Base-by-base conservation (phyloP, 2,329 filamentous ascomycete species). In the Parastagonospora nodorum region DNA sequence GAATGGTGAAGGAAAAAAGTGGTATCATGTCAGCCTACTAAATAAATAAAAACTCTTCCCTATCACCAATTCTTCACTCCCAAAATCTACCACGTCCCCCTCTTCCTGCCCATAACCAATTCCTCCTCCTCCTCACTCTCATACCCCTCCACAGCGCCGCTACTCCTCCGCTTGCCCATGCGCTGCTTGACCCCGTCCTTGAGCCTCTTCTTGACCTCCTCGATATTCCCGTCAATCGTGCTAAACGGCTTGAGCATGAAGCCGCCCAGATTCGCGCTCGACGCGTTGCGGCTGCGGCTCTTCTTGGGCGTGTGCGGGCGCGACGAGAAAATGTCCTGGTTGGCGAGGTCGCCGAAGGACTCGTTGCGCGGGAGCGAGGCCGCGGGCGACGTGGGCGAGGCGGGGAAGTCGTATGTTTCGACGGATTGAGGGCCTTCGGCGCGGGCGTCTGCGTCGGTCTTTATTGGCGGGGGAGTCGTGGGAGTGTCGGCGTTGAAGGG, bases 271-370 rank as follows among this genome's bases (percentile, higher is more conserved):
- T 84, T 84, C 54, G 82, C 55, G 45, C 67, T 84, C 24, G 45
- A 48, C 15, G 45, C 32, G 55, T 86, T 90, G 71, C 88, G 85
- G 63, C 85, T 90, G 24, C 88, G 82, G 59, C 83, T 87, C 49
- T 86, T 83, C 44, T 84, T 87, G n/a, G 91, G 86, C 44, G 89
- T 95, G n/a, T 88, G 83, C 4, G 92, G 92, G 28, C 90, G 83
- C 12, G 90, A 94, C 2, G 92, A 91, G 77, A 97, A 99, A 75
- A 99, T 88, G 54, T 89, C 90, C 60, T 96, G 88, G 42, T 84
- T 86, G 10, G 90, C 88, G 57, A 97, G 88, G 72, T 97, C 93
- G 74, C 88, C 88, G 77, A 97, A 97, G 0, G 90, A 94, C 75
- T 97, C 94, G 77, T 96, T 97, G 53, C 89, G 87, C 8, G 93